Evolutionary conservation across 768 basidiomycete species (phyloP), one percentile per base, ranked within the genome.

Genomic region (Leucosporidium yakuticum): DNA sequence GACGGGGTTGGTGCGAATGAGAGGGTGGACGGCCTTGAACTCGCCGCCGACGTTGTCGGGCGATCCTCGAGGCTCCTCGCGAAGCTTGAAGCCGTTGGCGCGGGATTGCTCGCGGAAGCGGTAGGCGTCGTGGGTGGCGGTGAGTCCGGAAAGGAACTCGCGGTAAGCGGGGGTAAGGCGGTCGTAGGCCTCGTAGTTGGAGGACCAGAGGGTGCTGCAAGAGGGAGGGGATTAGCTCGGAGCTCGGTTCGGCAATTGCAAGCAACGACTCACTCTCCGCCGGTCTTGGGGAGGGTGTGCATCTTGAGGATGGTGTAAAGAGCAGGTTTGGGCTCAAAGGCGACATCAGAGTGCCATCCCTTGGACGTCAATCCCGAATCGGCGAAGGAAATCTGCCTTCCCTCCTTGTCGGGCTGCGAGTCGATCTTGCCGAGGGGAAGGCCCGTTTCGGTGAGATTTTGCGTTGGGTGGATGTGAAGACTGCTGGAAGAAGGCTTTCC

Each of bases 1-100:
- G 27, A 75, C 69, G 62, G 75, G 78, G 67, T 79, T 79, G 32
- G 79, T 79, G 48, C 79, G 68, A 17, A 80, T 69, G 50, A 80
- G 67, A 2, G 79, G 79, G 67, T 79, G 79, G 3, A 56, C 50
- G 1, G 79, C 76, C 19, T 70, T 64, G 61, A 80, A 72, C 25
- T 74, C 75, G 48, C 77, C 77, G 7, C 79, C 79, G 0, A 49
- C n/a, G 66, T 80, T 80, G 20, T 75, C 60, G 14, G 79, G 79
- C 39, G 71, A 62, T 0, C 79, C 79, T 14, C 79, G 75, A 12
- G 75, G 74, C 25, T 64, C 67, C 23, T 71, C 73, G 19, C 71
- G 67, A 25, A 80, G 74, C 44, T 71, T 69, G 71, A 73, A 75
- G 7, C 78, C 78, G 59, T 75, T 69, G 12, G 68, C 63, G 4